phyloP scores from a whole-genome alignment of 768 basidiomycete species.

The Tulasnella sp. region DNA sequence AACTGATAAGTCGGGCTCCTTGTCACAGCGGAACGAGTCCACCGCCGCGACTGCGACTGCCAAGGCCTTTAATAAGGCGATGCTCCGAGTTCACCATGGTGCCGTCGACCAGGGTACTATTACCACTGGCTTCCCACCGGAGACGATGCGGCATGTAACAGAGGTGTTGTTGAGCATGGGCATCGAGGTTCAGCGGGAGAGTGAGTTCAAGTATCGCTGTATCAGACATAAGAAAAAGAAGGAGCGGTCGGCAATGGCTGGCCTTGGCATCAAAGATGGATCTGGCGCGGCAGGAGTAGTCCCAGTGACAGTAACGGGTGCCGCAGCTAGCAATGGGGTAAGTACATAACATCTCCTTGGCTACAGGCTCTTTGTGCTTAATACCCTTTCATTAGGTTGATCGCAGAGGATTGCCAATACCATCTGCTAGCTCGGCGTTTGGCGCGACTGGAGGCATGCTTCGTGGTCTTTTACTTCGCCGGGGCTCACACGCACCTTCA shows the following conservation, averaged over 20 bases:
- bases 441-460: constrained; percentile 65
- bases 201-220: constrained; percentile 84
- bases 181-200: constrained; percentile 76
- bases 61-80: constrained; percentile 19
- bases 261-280: constrained; percentile 34
- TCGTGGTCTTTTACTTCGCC: constrained; percentile 76
- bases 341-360: constrained; percentile 30
- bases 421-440: constrained; percentile 56
- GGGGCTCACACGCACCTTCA: constrained; percentile 66
- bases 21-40: constrained; percentile 19
- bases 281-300: constrained; percentile 41
- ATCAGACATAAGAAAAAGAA: constrained; percentile 67
- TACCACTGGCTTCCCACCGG: constrained; percentile 71
- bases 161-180: constrained; percentile 81
- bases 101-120: constrained; percentile 85
- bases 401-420: constrained; percentile 76
- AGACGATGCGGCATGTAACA: constrained; percentile 79
- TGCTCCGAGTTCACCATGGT: constrained; percentile 76
- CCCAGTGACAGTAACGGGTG: constrained; percentile 67
- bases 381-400: constrained; percentile 50
- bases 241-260: constrained; percentile 32
- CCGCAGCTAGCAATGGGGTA: constrained; percentile 80
- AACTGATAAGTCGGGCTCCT: neutral
- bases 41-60: constrained; percentile 18
- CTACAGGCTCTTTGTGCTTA: neutral